Evolutionary conservation across 169 alveolate species (phyloP), one percentile per base, ranked within the genome.

Genomic region (Cryptosporidium baileyi): DNA sequence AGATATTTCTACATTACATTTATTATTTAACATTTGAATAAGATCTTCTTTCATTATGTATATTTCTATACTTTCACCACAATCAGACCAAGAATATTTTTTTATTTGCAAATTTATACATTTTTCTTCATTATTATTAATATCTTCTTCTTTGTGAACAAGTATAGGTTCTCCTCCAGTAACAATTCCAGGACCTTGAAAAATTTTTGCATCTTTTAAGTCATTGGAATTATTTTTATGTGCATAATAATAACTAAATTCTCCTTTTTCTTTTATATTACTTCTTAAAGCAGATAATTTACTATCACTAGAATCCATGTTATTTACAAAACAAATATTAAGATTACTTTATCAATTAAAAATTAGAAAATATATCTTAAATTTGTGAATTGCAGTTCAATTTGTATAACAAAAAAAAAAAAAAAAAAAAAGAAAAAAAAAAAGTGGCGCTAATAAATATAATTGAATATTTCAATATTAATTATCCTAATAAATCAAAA

Each of bases 41-140:
- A 74, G 67, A 26, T 74, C 67, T 11, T 74, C 67, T 17, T 41
- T 15, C 59, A 34, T 74, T n/a, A 74, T 51, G 49, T 74, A 74
- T 24, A 74, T 54, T 38, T 90, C 82, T 15, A 90, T 89, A 30
- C 88, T 88, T 5, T 74, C 85, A n/a, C 82, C 89, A 49, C 90
- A 89, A 45, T 91, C 92, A 1, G 88, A 40, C 93, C 93, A 90
- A 6, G 91, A 88, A 60, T 90, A 90, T 74, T 88, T 88, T 8
- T 90, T 74, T 9, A 90, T 89, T 45, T 88, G 67, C 61, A 63
- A 41, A 3, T 36, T 38, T 6, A n/a, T 45, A 15, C 40, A 28
- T 26, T 60, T 49, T 0, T 36, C 32, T 19, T 59, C 60, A 57
- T 17, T 30, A 22, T 57, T 24, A 17, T 32, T 44, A 15, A 2